Percentiles rank a stretch among this genome's conserved stretches.
phyloP scores from a whole-genome alignment of 2,329 filamentous ascomycete species.

The Cercospora sojina region DNA sequence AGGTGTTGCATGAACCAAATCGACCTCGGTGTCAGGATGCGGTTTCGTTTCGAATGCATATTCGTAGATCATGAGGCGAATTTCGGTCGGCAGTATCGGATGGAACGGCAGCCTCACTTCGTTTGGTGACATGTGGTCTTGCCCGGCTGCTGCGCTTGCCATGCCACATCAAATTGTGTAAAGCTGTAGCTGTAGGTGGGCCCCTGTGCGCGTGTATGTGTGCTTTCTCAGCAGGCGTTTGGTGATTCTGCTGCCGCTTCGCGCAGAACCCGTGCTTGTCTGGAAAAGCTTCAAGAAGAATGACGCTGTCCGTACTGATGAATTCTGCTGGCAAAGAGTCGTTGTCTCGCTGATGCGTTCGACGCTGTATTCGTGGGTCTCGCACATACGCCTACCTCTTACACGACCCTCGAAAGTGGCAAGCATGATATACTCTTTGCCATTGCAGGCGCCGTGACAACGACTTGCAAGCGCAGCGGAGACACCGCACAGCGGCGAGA shows the following conservation, averaged over 20 bases:
- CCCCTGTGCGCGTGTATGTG: too few relatives aligned
- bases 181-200: too few relatives aligned
- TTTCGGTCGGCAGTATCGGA: background rate
- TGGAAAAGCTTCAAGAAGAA: background rate
- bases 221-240: too few relatives aligned
- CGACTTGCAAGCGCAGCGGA: background rate
- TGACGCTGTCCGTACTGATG: background rate
- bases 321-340: background rate
- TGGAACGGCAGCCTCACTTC: background rate
- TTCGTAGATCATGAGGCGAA: background rate
- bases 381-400: background rate
- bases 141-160: background rate
- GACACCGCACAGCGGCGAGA: background rate
- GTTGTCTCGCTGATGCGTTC: background rate
- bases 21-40: background rate
- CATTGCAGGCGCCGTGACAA: background rate
- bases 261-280: background rate
- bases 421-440: background rate
- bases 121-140: background rate
- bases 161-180: too few relatives aligned
- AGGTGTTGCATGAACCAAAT: background rate
- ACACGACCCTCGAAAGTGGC: background rate
- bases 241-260: background rate
- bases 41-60: background rate
- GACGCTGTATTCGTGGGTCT: background rate